Percentiles rank a stretch among this genome's conserved stretches.
These are phyloP conservation scores for Dissoconium aciculare DNA, from an alignment of 2,329 filamentous ascomycete genomes.

Conservation along the genomic window DNA sequence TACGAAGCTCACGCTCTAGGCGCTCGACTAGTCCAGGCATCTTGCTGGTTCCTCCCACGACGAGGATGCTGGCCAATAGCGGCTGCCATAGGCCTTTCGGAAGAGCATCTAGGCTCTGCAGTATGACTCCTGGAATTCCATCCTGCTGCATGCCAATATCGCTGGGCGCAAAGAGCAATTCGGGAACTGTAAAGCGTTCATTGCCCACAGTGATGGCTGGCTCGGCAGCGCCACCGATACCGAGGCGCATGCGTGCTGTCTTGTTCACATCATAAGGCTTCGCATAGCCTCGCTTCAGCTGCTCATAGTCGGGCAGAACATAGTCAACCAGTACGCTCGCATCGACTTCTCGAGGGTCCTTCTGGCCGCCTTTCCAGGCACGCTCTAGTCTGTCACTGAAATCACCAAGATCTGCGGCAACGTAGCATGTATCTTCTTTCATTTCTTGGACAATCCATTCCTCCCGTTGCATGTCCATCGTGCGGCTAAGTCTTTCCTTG, in stretches of 20 bases:
- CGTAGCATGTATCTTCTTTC: slow-evolving; percentile 78
- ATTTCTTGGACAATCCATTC: slow-evolving; percentile 89
- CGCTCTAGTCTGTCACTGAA: slow-evolving; percentile 66
- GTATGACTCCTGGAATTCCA: slow-evolving; percentile 67
- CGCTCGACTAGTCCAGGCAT: slow-evolving; percentile 71
- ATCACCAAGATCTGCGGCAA: slow-evolving; percentile 25
- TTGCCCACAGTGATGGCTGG: slow-evolving; percentile 79
- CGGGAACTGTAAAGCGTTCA: slow-evolving; percentile 80
- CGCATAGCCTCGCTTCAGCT: slow-evolving; percentile 49
- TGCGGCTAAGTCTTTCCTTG: slow-evolving; percentile 75
- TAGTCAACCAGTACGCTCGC: slow-evolving; percentile 67
- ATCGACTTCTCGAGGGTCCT: slow-evolving; percentile 37
- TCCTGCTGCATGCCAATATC: slow-evolving; percentile 76
- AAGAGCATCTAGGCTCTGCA: slow-evolving; percentile 59
- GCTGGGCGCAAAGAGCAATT: slow-evolving; percentile 71
- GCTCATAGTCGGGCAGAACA: slow-evolving; percentile 68
- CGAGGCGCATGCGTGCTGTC: slow-evolving; percentile 38
- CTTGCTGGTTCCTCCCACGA: slow-evolving; percentile 73
- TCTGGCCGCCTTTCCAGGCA: slow-evolving; percentile 64
- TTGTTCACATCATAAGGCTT: slow-evolving; percentile 60
- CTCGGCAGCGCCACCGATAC: slow-evolving; percentile 42
- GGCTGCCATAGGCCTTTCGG: slow-evolving; percentile 74
- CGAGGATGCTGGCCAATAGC: slow-evolving; percentile 70
- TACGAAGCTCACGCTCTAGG: slow-evolving; percentile 31
- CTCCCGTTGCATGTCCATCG: slow-evolving; percentile 93